These are phyloP conservation scores for Leucogyrophana mollusca DNA, from an alignment of 768 basidiomycete genomes.

Conservation along the genomic window DNA sequence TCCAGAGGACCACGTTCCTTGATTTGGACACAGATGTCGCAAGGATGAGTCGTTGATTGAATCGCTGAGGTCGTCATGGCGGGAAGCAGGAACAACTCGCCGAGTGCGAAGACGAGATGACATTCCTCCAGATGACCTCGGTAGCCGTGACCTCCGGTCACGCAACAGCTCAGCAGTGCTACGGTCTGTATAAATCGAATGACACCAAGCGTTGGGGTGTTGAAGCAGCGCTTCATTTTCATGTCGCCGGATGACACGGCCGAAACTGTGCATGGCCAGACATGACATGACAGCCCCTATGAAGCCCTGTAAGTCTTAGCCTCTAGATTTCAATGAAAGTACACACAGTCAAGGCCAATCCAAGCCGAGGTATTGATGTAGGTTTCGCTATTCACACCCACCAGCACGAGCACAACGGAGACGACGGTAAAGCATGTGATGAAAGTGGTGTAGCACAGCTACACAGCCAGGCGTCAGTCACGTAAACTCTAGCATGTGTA, in stretches of 20 bases:
- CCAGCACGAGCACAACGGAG: constrained; percentile 46
- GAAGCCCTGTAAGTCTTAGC: constrained; percentile 9
- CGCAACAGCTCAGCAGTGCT: constrained; percentile 6
- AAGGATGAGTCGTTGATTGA: constrained; percentile 3
- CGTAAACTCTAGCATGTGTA: neutral
- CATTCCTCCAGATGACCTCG: neutral
- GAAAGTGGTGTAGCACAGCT: constrained; percentile 57
- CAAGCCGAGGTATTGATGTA: constrained; percentile 48
- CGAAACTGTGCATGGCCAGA: constrained; percentile 58
- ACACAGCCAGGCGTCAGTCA: neutral
- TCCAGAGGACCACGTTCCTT: constrained; percentile 3
- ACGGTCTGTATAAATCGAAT: constrained; percentile 28
- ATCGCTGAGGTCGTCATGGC: neutral
- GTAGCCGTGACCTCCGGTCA: constrained; percentile 3
- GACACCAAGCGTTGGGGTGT: constrained; percentile 43
- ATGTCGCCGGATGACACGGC: constrained; percentile 58
- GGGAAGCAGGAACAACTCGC: neutral
- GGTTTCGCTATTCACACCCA: constrained; percentile 48
- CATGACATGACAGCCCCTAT: constrained; percentile 57
- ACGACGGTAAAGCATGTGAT: constrained; percentile 49
- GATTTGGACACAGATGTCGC: constrained; percentile 10
- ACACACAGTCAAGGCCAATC: constrained; percentile 56
- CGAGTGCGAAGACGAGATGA: constrained; percentile 4
- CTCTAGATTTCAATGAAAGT: neutral
- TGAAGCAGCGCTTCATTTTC: constrained; percentile 56